phyloP scores from a whole-genome alignment of 1,139 yeast genomes.

The Debaryomyces robertsiae region DNA sequence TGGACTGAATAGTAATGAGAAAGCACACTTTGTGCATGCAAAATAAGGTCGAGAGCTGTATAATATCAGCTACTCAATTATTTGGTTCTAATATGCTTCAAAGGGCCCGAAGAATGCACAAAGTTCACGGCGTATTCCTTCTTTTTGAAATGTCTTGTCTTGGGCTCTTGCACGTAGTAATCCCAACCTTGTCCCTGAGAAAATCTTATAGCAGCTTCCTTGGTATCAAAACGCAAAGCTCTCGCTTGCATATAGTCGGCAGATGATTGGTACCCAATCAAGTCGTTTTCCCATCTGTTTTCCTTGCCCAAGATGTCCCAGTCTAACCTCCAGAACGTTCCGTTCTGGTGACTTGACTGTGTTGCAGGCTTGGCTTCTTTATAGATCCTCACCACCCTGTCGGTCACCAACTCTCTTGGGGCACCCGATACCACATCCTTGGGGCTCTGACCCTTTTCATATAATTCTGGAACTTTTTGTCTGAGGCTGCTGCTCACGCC shows the following conservation, averaged over 20 bases:
- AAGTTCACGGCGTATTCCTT: slow-evolving; percentile 78
- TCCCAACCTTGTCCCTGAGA: slow-evolving; percentile 89
- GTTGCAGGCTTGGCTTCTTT: slow-evolving; percentile 82
- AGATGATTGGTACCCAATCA: slow-evolving; percentile 82
- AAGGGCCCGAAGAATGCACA: slow-evolving; percentile 66
- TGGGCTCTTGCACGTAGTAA: slow-evolving; percentile 81
- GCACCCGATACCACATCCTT: slow-evolving; percentile 81
- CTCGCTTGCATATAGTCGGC: slow-evolving; percentile 89
- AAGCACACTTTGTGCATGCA: slow-evolving; percentile 5
- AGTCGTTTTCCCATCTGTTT: slow-evolving; percentile 87
- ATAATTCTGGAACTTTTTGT: slow-evolving; percentile 25
- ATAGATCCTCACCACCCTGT: slow-evolving; percentile 75
- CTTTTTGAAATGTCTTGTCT: slow-evolving; percentile 68
- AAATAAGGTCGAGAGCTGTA: neutral
- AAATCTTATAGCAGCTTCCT: slow-evolving; percentile 76
- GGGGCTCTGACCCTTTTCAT: slow-evolving; percentile 26
- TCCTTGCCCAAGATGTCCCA: slow-evolving; percentile 82
- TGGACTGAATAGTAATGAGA: no score
- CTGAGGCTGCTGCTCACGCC: slow-evolving; percentile 18
- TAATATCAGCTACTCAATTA: slow-evolving; percentile 28
- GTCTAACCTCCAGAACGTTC: slow-evolving; percentile 71
- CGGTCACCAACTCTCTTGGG: slow-evolving; percentile 62
- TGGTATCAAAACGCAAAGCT: slow-evolving; percentile 71
- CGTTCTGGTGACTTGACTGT: slow-evolving; percentile 66
- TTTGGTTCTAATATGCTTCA: slow-evolving; percentile 83